phyloP scores from a whole-genome alignment of 176 grass and related monocot genomes.

The Musa itinerans region DNA sequence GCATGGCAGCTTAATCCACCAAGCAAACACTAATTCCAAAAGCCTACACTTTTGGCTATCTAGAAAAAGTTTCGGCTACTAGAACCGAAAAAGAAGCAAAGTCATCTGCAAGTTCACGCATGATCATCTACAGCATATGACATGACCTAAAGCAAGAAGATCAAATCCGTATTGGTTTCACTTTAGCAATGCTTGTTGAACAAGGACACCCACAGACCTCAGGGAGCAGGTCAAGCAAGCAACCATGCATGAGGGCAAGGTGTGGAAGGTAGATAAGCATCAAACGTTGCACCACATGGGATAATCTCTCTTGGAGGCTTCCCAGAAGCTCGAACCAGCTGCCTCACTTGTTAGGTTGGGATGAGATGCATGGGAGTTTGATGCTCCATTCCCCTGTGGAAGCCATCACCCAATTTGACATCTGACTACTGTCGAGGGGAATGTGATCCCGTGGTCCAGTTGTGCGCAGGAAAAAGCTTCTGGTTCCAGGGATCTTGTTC shows the following conservation, averaged over 20 bases:
- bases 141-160: constrained; percentile 7
- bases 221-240: not conserved
- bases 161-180: not conserved
- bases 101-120: not conserved
- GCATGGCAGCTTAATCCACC: too few species aligned
- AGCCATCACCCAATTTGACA: not conserved
- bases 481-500: not conserved
- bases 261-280: not conserved
- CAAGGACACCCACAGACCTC: not conserved
- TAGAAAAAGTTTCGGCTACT: not conserved
- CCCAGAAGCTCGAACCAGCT: not conserved
- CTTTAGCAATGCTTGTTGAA: constrained; percentile 1
- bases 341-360: too few species aligned
- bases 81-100: not conserved
- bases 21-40: not conserved
- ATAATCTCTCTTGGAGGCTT: not conserved
- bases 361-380: too few species aligned
- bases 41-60: constrained; percentile 5
- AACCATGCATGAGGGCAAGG: not conserved
- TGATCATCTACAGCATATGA: constrained; percentile 1
- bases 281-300: not conserved
- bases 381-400: not conserved
- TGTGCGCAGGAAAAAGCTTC: too few species aligned
- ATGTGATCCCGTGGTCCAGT: constrained; percentile 5
- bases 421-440: not conserved